phyloP scores from a whole-genome alignment of 768 basidiomycete species.

The Porpolomopsis calyptriformis region DNA sequence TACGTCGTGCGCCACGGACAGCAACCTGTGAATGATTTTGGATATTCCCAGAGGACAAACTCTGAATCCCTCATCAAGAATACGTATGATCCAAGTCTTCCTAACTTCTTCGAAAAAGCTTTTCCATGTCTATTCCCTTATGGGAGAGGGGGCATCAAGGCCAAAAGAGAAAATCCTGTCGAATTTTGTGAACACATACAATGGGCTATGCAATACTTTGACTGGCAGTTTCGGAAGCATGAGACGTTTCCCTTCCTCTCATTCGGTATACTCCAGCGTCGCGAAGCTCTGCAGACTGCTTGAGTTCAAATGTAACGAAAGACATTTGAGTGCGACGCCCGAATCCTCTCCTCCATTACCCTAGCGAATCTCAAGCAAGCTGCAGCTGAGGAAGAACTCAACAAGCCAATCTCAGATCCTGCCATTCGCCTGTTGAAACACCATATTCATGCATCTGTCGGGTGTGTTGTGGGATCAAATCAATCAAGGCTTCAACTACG shows the following conservation, averaged over 20 bases:
- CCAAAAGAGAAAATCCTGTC: no score
- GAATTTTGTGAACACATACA: no score
- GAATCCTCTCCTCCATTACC: slow-evolving; percentile 14
- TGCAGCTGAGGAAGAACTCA: slow-evolving; percentile 16
- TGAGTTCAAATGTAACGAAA: slow-evolving; percentile 19
- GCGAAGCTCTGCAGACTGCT: no score
- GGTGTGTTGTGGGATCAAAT: slow-evolving; percentile 18
- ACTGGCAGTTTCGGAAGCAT: no score
- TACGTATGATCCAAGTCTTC: slow-evolving; percentile 3
- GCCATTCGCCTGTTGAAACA: slow-evolving; percentile 12
- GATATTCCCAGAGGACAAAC: slow-evolving; percentile 7
- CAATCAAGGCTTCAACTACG: slow-evolving; percentile 11
- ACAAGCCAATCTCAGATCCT: slow-evolving; percentile 13
- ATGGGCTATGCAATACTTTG: no score
- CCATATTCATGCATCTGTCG: slow-evolving; percentile 12
- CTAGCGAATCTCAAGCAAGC: slow-evolving; percentile 18
- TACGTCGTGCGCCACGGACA: slow-evolving; percentile 18
- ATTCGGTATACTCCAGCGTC: no score
- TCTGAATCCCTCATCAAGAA: no score
- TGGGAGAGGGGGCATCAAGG: slow-evolving; percentile 23
- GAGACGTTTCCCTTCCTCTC: no score
- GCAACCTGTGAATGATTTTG: slow-evolving; percentile 22
- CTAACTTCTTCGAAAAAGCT: slow-evolving; percentile 13
- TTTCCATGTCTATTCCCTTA: slow-evolving; percentile 23
- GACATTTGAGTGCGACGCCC: slow-evolving; percentile 19